Evolutionary conservation across 164 flowering plant species (phyloP).

Genomic region (Vitis labrusca): DNA sequence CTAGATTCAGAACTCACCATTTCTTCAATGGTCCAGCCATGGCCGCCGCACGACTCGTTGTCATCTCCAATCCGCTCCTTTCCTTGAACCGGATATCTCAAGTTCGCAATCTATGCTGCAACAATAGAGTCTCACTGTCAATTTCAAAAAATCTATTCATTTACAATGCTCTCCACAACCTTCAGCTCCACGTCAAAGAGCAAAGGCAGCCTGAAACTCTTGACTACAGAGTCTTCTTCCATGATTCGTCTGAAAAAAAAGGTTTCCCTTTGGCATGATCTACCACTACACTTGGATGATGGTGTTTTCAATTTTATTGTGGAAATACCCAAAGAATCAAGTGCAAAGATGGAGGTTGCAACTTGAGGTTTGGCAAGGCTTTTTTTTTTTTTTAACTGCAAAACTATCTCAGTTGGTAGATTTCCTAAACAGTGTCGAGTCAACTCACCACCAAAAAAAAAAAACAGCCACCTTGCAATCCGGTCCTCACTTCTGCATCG

Average conservation of each 20-base stretch:
- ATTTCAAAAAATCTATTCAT: too few relatives aligned
- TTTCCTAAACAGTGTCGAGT: too few relatives aligned
- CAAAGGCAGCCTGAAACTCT: constrained; percentile 87
- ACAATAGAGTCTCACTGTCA: too few relatives aligned
- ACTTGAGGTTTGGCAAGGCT: constrained; percentile 19
- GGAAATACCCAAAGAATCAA: constrained; percentile 95
- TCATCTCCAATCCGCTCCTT: too few relatives aligned
- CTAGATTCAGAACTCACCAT: too few relatives aligned
- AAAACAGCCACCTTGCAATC: too few relatives aligned
- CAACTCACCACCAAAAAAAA: too few relatives aligned
- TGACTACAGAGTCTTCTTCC: constrained; percentile 78
- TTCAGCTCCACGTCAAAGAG: constrained; percentile 21
- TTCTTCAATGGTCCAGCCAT: not conserved
- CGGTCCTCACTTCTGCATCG: too few relatives aligned
- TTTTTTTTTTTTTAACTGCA: too few relatives aligned
- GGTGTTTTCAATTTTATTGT: constrained; percentile 83
- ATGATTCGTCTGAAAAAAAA: constrained; percentile 72
- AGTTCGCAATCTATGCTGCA: not conserved
- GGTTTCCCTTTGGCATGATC: constrained; percentile 98
- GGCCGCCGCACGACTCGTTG: not conserved
- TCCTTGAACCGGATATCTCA: not conserved
- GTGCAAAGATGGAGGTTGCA: constrained; percentile 99
- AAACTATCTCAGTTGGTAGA: too few relatives aligned
- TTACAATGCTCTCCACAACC: too few relatives aligned
- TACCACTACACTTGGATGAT: constrained; percentile 82